Base-by-base conservation (phyloP, 2,329 filamentous ascomycete species). In the Ceratocystis harringtonii region DNA sequence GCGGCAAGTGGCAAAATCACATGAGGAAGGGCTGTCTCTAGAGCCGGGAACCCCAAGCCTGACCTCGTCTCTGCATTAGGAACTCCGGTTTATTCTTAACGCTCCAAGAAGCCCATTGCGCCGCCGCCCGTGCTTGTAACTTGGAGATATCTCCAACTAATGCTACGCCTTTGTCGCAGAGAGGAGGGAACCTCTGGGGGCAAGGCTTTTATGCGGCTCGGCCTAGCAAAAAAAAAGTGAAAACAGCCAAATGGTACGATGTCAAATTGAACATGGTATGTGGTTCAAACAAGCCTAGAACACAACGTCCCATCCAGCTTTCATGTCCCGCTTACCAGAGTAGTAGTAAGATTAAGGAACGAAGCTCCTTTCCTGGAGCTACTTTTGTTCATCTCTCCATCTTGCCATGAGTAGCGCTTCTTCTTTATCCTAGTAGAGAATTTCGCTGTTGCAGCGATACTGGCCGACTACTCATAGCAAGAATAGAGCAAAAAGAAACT, bases 341-440 rank as follows among this genome's bases (percentile, higher is more conserved):
- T 41, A 41, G 36, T 12, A 41, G 10, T 15, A 41, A 41, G 10
- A 41, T 41, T 3, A 41, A 41, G 36, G 36, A 41, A 15, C 55
- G 55, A 28, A 62, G 43, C 58, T 62, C 58, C 55, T 65, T 28
- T 22, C 45, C 64, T 30, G 64, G 45, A 65, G 44, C 57, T 62
- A 19, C 30, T 19, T 36, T 57, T 36, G 30, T 61, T 22, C 19
- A 63, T 44, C 28, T 36, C 57, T 61, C 43, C 19, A 63, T 44
- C 28, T 17, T 43, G 45, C 41, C 45, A 55, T 32, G 57, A 17
- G 63, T 22, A 48, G 50, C 19, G 12, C 30, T 15, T 45, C 43
- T 61, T 61, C 5, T 30, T 45, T 32, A 41, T 41, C 36, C 36
- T 15, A 41, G 36, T 28, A 32, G 15, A 28, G 32, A 36, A 12